Evolutionary conservation across 306 rosid species (phyloP), one percentile per base, ranked within the genome.

Genomic region (Styphnolobium japonicum): DNA sequence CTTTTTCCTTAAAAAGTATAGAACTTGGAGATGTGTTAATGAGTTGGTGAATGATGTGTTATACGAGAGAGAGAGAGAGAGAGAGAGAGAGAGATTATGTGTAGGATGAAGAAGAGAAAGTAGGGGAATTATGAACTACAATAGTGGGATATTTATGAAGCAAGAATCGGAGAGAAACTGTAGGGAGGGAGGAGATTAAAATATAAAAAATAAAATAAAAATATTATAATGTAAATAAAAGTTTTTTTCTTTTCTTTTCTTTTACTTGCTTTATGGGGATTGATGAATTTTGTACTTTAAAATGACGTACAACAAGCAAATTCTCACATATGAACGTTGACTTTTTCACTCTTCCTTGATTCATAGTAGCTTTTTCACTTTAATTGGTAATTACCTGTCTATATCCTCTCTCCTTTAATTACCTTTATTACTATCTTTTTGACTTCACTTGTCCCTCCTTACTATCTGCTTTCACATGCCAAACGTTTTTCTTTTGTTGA

Each of bases 81-180:
- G 25, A 18, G 5, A 27, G 49, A 46, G 51, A 42, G 42, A 14
- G 23, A 51, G 34, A 7, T 16, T 10, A 10, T 60, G 77, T 46
- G 58, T 23, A 51, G 14, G 66, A 75, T 48, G 46, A 70, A 76
- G 51, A 39, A 73, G 27, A 12, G 27, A 60, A 51, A 46, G 42
- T 12, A 11, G 74, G 29, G 53, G 66, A 16, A 21, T 22, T 42
- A 11, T 22, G 74, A 52, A 12, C 25, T 21, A 9, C 63, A 51
- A 78, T 62, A 51, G 67, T 48, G 82, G 79, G 81, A 27, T 83
- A 89, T 83, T 83, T 87, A 87, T 78, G 86, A 39, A 63, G 18
- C 71, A 63, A 57, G 60, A 64, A 73, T 40, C 10, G 36, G 70
- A 65, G 87, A 80, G 76, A 51, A 79, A 60, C 58, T 51, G n/a